Percentiles rank a stretch among this genome's conserved stretches.
These are phyloP conservation scores for Starmerella powellii DNA, from an alignment of 805 yeast species.

Conservation along the genomic window DNA sequence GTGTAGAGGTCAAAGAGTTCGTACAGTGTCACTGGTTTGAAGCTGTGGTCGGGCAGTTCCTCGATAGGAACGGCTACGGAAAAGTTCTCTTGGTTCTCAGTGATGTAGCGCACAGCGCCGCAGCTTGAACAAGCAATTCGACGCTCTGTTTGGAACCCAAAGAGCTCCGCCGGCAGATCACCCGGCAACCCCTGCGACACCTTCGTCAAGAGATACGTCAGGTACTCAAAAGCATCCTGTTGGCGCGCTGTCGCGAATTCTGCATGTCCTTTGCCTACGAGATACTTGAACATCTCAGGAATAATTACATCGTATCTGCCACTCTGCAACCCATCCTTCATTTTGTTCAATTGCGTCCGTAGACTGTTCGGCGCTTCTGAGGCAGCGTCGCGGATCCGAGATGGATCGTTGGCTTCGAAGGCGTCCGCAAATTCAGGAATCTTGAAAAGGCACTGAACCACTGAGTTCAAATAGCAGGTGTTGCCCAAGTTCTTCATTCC, in stretches of 20 bases:
- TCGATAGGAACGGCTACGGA: conserved; percentile 44
- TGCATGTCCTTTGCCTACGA: conserved; percentile 63
- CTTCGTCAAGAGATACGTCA: conserved; percentile 52
- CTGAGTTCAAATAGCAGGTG: conserved; percentile 80
- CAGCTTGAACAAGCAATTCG: conserved; percentile 51
- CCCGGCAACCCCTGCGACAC: conserved; percentile 32
- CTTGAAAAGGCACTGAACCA: conserved; percentile 55
- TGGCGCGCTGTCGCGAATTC: conserved; percentile 83
- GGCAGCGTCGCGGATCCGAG: conserved; percentile 36
- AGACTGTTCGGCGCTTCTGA: conserved; percentile 55
- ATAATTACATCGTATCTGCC: conserved; percentile 61
- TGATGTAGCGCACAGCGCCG: conserved; percentile 44
- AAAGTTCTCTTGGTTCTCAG: conserved; percentile 49
- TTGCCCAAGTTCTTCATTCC: conserved; percentile 88
- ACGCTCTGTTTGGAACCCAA: conserved; percentile 55
- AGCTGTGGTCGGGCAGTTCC: conserved; percentile 38
- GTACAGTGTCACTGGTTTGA: conserved; percentile 39
- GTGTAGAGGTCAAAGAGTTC: conserved; percentile 40
- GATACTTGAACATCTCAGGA: conserved; percentile 62
- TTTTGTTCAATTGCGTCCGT: conserved; percentile 61
- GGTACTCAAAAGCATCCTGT: conserved; percentile 91
- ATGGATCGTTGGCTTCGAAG: conserved; percentile 21
- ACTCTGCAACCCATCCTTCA: conserved; percentile 65
- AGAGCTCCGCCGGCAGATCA: conserved; percentile 39
- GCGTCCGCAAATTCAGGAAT: conserved; percentile 28